Evolutionary conservation across 345 rosid genomes (phyloP), one percentile per base, ranked within the genome.

Genomic region (Turritis glabra): DNA sequence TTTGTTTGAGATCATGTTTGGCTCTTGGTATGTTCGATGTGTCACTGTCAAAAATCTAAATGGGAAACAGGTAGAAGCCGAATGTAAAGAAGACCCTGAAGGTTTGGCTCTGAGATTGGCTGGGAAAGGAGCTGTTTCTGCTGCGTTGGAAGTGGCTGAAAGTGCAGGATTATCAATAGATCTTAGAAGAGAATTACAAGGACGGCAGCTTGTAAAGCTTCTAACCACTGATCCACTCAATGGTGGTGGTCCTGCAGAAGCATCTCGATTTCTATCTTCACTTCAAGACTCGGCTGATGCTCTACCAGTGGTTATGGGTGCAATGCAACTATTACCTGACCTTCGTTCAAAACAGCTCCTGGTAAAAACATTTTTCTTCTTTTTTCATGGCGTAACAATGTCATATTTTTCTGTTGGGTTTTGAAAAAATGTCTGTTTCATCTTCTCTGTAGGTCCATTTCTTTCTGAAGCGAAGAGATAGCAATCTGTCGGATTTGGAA

Each of bases 241-340:
- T 77, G 98, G 98, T 37, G 98, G 98, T 68, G 98, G 97, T 79
- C 98, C 98, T 73, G 94, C 98, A 15, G 97, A 94, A 88, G 98
- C 98, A 40, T 94, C 98, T 47, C 92, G 98, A 48, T 94, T 94
- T 83, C 84, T 94, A 9, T 91, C 98, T 25, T 91, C 96, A 17
- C 82, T 94, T 27, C 88, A 88, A 78, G 95, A 90, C 72, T 87
- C 98, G 26, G 87, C 93, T 78, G 98, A 91, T 83, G 98, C 96
- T 55, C 79, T 94, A 73, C 93, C 95, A 43, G 98, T 94, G 75
- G 98, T 93, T 67, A 90, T 90, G 90, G 96, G 97, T 77, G 98
- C 98, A 71, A 94, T 94, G 98, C 98, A 91, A 80, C 80, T 94
- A 60, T 76, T 94, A 77, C 90, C 98, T 71, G 88, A 94, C 82